These are phyloP conservation scores for Eucalyptus sp. DNA, from an alignment of 345 rosid species.

Conservation along the genomic window DNA sequence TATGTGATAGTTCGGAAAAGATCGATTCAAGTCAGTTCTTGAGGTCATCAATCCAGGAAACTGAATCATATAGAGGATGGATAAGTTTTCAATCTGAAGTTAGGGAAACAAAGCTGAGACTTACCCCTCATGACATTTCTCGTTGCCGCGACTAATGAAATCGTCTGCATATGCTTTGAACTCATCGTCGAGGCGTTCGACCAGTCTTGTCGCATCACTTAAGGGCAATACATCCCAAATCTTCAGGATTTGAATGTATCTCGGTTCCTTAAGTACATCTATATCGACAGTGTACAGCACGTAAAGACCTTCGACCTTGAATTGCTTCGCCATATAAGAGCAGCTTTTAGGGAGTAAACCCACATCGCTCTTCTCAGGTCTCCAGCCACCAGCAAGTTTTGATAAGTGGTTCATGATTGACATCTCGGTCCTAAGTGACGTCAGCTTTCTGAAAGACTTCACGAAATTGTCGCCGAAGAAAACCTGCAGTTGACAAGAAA, in stretches of 20 bases:
- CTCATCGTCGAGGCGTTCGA: not conserved
- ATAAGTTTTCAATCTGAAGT: not conserved
- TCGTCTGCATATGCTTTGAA: not conserved
- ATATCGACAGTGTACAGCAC: constrained; percentile 22
- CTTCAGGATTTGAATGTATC: not conserved
- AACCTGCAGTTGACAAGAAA: constrained; percentile 8
- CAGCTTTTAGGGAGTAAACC: constrained; percentile 13
- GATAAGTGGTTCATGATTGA: constrained; percentile 12
- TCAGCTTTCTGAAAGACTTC: constrained; percentile 31
- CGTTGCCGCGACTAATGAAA: not conserved
- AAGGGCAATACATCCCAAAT: not conserved
- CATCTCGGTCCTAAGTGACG: constrained; percentile 1
- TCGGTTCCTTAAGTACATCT: constrained; percentile 4
- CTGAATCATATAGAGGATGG: not conserved
- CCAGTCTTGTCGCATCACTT: not conserved
- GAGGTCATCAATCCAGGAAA: not conserved
- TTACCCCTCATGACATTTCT: not conserved
- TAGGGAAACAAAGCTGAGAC: not conserved
- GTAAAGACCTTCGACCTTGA: constrained; percentile 17
- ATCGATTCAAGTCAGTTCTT: not conserved
- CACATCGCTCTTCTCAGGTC: constrained; percentile 19
- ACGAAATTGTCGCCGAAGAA: constrained; percentile 32
- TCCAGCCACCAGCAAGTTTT: constrained; percentile 38
- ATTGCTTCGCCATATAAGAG: constrained; percentile 20
- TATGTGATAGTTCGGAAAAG: not conserved